Conservation (phyloP, 148 eudicot species). For the Chenopodium album region DNA sequence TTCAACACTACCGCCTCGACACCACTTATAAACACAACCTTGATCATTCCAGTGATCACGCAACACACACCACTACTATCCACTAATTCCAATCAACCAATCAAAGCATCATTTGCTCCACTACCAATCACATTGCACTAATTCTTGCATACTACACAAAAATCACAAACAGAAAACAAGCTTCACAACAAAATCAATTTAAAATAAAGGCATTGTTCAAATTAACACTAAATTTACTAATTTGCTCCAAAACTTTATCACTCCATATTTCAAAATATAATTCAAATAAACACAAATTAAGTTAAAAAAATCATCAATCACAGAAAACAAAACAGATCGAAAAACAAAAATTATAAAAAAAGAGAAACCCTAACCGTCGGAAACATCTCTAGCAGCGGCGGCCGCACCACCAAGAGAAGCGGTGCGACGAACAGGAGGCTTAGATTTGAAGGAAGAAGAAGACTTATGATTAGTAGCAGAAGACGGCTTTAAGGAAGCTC, state of each 20-base stretch:
- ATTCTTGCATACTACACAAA: background rate
- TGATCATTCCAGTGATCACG: background rate
- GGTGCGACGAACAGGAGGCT: constrained; percentile 61
- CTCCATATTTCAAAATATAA: background rate
- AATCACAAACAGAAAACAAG: background rate
- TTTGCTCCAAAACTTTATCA: background rate
- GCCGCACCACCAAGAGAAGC: constrained; percentile 43
- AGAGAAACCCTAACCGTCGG: constrained; percentile 23
- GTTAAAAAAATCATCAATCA: background rate
- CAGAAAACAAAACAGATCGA: constrained; percentile 7
- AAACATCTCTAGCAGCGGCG: constrained; percentile 27
- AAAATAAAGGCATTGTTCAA: background rate
- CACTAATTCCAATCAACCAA: background rate
- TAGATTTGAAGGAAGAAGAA: constrained; percentile 63
- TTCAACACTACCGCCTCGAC: background rate
- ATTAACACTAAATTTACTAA: background rate
- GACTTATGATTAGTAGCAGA: constrained; percentile 44
- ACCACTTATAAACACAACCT: background rate
- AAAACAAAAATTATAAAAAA: background rate
- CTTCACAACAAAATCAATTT: background rate
- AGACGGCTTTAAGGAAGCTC: constrained; percentile 23
- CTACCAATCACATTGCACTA: background rate
- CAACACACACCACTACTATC: background rate
- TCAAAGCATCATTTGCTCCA: too few species aligned
- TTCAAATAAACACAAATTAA: background rate